Base-by-base conservation (phyloP, 495 filamentous ascomycete genomes). In the Hypoxylon rickii region DNA sequence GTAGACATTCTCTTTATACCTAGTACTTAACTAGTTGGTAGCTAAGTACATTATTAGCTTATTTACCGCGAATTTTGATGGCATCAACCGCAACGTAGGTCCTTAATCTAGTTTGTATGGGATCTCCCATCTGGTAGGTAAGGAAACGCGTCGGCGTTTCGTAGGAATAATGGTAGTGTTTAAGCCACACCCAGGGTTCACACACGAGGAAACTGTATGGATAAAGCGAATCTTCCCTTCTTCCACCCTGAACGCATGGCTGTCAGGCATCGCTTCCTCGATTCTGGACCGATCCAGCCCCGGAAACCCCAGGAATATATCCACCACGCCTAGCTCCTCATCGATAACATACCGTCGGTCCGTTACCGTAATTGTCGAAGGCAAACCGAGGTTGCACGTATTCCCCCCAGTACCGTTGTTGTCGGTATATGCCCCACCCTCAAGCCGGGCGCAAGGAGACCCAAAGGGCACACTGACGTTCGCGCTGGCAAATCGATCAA, bases 331-430 rank as follows among this genome's bases (percentile, higher is more conserved):
- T 37, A 74, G 41, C 12, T 55, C 57, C 31, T 75, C 68, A 21
- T 76, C 72, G 2, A 76, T 64, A 0, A 74, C 70, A 32, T 73
- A 76, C 11, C 73, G 67, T 17, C 72, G 60, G 46, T 73, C 67
- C 10, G 68, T 67, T 6, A 74, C 63, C 0, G 58, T 40, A 17
- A 74, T 64, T 0, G 69, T 69, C 11, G 66, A 69, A 2, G 69
- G 69, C 19, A 73, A 63, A 2, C 56, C 70, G 32, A 72, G 68
- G 5, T 52, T 61, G 52, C 67, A 70, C 21, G 62, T 68, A 24
- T 71, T 61, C 5, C 52, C 65, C 0, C 64, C 10, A 67, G 42
- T 0, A 56, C 46, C 19, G 70, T n/a, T n/a, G n/a, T n/a, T n/a
- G n/a, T n/a, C 68, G 0, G 69, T 71, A 41, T 70, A 74, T 0